Conservation (phyloP, 257 asterid genomes). For the Scutellaria galericulata region DNA sequence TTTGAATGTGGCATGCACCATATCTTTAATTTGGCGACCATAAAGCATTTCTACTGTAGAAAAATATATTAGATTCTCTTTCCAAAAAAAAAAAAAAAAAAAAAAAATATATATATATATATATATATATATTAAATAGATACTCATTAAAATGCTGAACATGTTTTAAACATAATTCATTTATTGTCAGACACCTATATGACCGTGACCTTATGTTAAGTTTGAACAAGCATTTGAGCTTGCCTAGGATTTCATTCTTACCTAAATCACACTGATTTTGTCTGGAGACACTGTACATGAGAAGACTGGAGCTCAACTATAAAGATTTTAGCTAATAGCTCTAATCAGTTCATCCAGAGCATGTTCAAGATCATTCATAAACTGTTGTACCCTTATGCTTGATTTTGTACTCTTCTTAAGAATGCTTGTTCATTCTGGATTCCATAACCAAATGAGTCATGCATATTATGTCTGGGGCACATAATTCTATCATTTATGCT, state of each 20-base stretch:
- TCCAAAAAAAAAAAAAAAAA: not conserved
- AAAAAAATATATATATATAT: no score
- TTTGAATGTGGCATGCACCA: slow-evolving; percentile 8
- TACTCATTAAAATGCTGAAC: not conserved
- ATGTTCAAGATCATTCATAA: slow-evolving; percentile 18
- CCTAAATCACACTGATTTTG: slow-evolving; percentile 8
- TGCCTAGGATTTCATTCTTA: slow-evolving; percentile 9
- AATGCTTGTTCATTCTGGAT: slow-evolving; percentile 19
- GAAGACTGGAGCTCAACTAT: not conserved
- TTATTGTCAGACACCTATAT: not conserved
- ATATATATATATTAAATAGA: slow-evolving; percentile 8
- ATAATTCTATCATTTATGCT: not conserved
- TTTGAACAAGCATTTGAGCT: slow-evolving; percentile 5
- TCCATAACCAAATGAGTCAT: not conserved
- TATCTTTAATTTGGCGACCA: slow-evolving; percentile 3
- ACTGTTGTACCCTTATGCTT: not conserved
- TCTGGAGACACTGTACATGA: not conserved
- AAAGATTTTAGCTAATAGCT: not conserved
- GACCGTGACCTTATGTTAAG: not conserved
- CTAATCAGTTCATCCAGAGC: slow-evolving; percentile 22
- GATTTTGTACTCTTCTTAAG: slow-evolving; percentile 3
- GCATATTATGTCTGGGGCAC: not conserved
- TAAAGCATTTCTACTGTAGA: not conserved
- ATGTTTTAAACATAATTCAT: not conserved
- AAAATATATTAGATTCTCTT: not conserved